Base-by-base conservation (phyloP, 805 yeast genomes). In the Sungouiella thailandica region DNA sequence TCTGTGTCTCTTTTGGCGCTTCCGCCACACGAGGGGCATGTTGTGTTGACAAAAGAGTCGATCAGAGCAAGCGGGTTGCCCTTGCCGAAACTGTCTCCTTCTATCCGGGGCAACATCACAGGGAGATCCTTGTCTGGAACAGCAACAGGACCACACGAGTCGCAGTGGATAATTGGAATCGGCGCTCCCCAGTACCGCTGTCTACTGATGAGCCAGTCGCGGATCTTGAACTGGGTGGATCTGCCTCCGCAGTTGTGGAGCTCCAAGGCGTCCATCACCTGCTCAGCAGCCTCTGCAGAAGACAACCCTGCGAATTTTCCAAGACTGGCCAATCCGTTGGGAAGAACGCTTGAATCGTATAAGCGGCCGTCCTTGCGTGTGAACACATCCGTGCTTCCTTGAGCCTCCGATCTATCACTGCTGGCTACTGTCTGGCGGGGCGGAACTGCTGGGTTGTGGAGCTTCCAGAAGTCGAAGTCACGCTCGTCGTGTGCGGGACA, bases 141-240 rank as follows among this genome's bases (percentile, higher is more conserved):
- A 0, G 97, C 84, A 1, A 90, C 96, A 0, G 80, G 62, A 2
- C 98, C 98, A 68, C 98, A 93, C 2, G 57, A 43, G 5, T 70
- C 72, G 62, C 98, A 93, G 51, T 93, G 93, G 17, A 93, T 70
- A 13, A 93, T 87, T 4, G 98, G 98, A 35, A 93, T 93, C 2
- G 98, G 98, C 0, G 97, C 93, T 17, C 98, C 98, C 98, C 98
- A 93, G 58, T 83, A 90, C 39, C 98, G 65, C 58, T 93, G 98
- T 52, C 98, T 75, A 50, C 94, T 82, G 29, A 93, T 83, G 17
- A 93, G 70, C 98, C 98, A 93, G 53, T 93, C 98, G 46, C 97
- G 72, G 18, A 93, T 62, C 44, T 80, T 74, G 49, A 70, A 81
- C 43, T 79, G 79, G 0, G 71, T 68, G 4, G 73, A 64, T 3